phyloP scores from a whole-genome alignment of 2,329 filamentous ascomycete species.

The Fusarium sublunatum region DNA sequence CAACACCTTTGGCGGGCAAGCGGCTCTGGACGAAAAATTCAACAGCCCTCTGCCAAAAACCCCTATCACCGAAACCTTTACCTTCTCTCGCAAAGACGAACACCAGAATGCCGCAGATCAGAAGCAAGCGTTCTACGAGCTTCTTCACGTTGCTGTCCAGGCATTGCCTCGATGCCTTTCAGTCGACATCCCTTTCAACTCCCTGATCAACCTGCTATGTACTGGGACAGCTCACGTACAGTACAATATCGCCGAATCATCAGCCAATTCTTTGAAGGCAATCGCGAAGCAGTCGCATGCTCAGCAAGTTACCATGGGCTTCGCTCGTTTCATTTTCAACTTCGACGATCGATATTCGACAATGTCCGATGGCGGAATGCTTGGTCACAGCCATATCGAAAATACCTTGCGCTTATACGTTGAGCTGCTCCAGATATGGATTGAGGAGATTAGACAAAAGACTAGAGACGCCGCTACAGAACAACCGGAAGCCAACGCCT shows the following conservation, averaged over 20 bases:
- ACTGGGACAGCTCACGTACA: slow-evolving; percentile 97
- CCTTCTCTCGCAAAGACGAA: slow-evolving; percentile 86
- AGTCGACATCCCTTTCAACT: slow-evolving; percentile 89
- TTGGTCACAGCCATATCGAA: slow-evolving; percentile 93
- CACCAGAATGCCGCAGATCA: slow-evolving; percentile 78
- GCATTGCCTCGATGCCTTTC: slow-evolving; percentile 94
- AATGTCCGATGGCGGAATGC: slow-evolving; percentile 97
- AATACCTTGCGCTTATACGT: slow-evolving; percentile 93
- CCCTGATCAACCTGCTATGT: slow-evolving; percentile 92
- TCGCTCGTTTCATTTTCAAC: slow-evolving; percentile 97
- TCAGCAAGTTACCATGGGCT: slow-evolving; percentile 95
- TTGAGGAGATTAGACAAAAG: slow-evolving; percentile 92
- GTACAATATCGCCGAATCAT: slow-evolving; percentile 89
- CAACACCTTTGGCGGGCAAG: slow-evolving; percentile 96
- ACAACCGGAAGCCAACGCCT: slow-evolving; percentile 68
- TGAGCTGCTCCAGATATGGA: slow-evolving; percentile 95
- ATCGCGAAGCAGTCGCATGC: slow-evolving; percentile 94
- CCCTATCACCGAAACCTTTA: slow-evolving; percentile 93
- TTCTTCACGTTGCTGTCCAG: slow-evolving; percentile 94
- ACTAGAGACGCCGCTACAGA: slow-evolving; percentile 78
- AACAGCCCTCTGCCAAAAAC: slow-evolving; percentile 89
- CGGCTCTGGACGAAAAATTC: slow-evolving; percentile 95
- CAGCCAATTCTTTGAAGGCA: slow-evolving; percentile 91
- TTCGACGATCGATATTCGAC: slow-evolving; percentile 98
- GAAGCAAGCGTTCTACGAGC: slow-evolving; percentile 94